These are phyloP conservation scores for Yarrowia sp. DNA, from an alignment of 805 yeast species.

Conservation along the genomic window DNA sequence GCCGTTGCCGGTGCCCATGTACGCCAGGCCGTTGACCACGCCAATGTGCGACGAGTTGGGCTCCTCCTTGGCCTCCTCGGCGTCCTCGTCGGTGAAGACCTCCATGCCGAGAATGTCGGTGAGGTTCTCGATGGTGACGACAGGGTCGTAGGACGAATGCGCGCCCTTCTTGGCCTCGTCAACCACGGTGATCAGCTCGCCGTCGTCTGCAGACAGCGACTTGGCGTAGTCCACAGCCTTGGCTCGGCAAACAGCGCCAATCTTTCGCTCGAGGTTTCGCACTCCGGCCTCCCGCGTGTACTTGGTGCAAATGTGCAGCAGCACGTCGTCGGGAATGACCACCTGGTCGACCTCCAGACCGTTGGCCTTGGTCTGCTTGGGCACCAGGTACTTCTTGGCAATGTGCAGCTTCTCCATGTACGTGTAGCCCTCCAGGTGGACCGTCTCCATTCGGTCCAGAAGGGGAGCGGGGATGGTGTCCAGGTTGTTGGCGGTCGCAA, in stretches of 20 bases:
- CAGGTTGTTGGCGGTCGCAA: conserved; percentile 83
- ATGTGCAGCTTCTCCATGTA: conserved; percentile 72
- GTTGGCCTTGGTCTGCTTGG: conserved; percentile 68
- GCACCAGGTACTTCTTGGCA: conserved; percentile 65
- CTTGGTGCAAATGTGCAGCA: conserved; percentile 59
- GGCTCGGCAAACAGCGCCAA: conserved; percentile 75
- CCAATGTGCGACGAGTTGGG: conserved; percentile 43
- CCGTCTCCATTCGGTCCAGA: conserved; percentile 79
- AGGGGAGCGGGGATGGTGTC: conserved; percentile 71
- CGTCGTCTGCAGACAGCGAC: conserved; percentile 10
- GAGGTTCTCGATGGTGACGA: conserved; percentile 54
- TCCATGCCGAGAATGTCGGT: conserved; percentile 71
- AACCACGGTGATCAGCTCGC: conserved; percentile 4
- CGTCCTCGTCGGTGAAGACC: conserved; percentile 45
- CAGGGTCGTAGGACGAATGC: conserved; percentile 39
- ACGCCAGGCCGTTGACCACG: conserved; percentile 83
- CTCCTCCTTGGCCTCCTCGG: conserved; percentile 44
- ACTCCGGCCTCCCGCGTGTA: conserved; percentile 89
- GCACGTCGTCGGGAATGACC: conserved; percentile 50
- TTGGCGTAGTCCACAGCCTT: conserved; percentile 57
- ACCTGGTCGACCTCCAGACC: conserved; percentile 55
- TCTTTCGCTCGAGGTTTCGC: conserved; percentile 68
- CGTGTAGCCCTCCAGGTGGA: conserved; percentile 75
- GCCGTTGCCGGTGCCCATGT: conserved; percentile 84
- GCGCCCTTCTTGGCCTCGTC: conserved; percentile 2